Base-by-base conservation (phyloP, 352 stramenopile species). In the Phytopythium delawarense region DNA sequence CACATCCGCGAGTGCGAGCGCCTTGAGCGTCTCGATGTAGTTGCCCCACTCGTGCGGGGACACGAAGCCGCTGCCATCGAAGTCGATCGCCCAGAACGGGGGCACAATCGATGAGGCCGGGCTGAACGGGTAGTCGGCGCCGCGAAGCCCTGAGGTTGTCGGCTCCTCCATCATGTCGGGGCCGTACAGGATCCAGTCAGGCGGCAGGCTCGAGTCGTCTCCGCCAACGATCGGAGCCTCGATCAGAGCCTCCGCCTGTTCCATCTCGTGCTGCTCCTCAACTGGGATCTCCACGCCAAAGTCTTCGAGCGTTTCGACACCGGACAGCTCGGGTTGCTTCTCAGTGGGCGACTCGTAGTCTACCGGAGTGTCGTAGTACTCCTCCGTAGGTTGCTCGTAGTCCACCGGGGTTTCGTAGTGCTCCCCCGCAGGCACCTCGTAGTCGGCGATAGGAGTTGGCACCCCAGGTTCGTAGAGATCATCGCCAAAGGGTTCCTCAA, bases 1-100 rank as follows among this genome's bases (percentile, higher is more conserved):
- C 35, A 70, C 65, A 18, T 64, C 57, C 3, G 40, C 44, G 9
- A 71, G 18, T 0, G 69, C 66, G 35, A 65, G 57, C 7, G 40
- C 46, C 49, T 59, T 37, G 25, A 79, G 40, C 42, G 71, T 72
- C 15, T 65, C 39, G 21, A 71, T 54, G 50, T 73, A 79, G 23
- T 44, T 62, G 6, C 28, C 52, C 69, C 63, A 75, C 57, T 79
- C 72, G 11, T 56, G 16, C 4, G 56, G 28, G 9, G 57, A 64
- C 52, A 75, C 53, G 9, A 51, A 30, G 30, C 60, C 55, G 55
- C 75, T 62, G 2, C 52, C 39, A 49, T 76, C 39, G 23, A 37
- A 57, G 42, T 79, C 71, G 53, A 76, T 37, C 7, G 69, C 56
- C 4, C 64, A 50, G 13, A 64, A 62, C 15, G 66, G 50, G 23